Conservation (phyloP, 768 basidiomycete genomes). For the Lactifluus hygrophoroides region DNA sequence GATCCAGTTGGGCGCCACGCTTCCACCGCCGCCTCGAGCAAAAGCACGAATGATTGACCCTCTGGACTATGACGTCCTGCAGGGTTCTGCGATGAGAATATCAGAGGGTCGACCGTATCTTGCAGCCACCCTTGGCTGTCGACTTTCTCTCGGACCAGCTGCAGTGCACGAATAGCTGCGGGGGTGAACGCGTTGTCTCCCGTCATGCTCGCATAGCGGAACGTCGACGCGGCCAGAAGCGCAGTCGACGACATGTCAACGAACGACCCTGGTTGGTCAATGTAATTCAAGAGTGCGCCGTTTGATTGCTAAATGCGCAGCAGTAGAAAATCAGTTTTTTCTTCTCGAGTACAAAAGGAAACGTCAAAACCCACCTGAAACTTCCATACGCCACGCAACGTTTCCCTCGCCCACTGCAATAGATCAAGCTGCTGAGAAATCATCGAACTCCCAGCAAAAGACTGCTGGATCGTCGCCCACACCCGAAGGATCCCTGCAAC, state of each 20-base stretch:
- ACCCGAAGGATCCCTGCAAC: constrained; percentile 60
- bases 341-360: too few relatives aligned
- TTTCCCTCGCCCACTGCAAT: constrained; percentile 46
- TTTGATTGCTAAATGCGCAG: constrained; percentile 29
- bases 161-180: constrained; percentile 34
- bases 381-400: constrained; percentile 35
- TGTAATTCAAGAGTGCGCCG: constrained; percentile 45
- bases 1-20: not conserved
- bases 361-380: too few relatives aligned
- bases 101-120: constrained; percentile 12
- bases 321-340: too few relatives aligned
- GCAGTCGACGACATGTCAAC: constrained; percentile 48
- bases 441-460: constrained; percentile 31
- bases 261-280: constrained; percentile 42
- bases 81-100: constrained; percentile 1
- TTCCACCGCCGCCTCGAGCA: constrained; percentile 17
- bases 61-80: constrained; percentile 15
- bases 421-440: constrained; percentile 35
- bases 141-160: constrained; percentile 32
- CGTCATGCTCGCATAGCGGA: constrained; percentile 41
- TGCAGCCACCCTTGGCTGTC: constrained; percentile 24
- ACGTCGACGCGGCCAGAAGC: constrained; percentile 47
- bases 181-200: constrained; percentile 31
- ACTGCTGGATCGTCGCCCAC: constrained; percentile 41
- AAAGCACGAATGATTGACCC: constrained; percentile 20